Conservation (phyloP, 2,329 filamentous ascomycete genomes). For the Fusarium sp. region DNA sequence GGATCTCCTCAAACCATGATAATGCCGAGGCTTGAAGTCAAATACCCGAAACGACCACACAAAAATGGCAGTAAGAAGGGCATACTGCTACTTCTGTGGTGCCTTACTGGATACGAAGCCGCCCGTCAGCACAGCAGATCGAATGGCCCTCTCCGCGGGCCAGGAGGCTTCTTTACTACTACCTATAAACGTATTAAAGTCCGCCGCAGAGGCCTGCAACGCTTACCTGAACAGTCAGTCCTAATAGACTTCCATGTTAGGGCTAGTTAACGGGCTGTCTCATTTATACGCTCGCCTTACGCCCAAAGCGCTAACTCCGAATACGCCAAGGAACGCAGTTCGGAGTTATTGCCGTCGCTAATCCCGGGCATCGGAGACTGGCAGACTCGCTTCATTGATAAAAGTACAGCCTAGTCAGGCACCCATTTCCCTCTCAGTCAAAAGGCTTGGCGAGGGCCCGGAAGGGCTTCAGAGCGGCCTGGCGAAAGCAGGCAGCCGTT, state of each 20-base stretch:
- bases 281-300: background rate
- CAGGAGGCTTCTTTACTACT: background rate
- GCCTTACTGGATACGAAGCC: background rate
- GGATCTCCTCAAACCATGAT: too few species aligned
- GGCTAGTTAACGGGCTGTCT: background rate
- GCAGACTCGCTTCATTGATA: background rate
- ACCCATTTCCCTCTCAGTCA: background rate
- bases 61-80: too few species aligned
- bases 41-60: too few species aligned
- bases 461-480: background rate
- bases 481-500: background rate
- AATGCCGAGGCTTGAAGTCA: too few species aligned
- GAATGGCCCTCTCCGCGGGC: background rate
- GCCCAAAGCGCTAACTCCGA: background rate
- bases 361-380: background rate
- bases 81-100: background rate
- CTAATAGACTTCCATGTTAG: background rate
- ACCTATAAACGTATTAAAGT: slow-evolving; percentile 1
- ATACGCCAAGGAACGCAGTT: background rate
- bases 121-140: background rate
- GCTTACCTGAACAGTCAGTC: background rate
- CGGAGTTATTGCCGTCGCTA: background rate
- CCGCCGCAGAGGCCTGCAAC: background rate
- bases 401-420: background rate
- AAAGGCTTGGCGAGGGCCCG: background rate